Conservation (phyloP, 768 basidiomycete species). For the Stropharia rugosoannulata region DNA sequence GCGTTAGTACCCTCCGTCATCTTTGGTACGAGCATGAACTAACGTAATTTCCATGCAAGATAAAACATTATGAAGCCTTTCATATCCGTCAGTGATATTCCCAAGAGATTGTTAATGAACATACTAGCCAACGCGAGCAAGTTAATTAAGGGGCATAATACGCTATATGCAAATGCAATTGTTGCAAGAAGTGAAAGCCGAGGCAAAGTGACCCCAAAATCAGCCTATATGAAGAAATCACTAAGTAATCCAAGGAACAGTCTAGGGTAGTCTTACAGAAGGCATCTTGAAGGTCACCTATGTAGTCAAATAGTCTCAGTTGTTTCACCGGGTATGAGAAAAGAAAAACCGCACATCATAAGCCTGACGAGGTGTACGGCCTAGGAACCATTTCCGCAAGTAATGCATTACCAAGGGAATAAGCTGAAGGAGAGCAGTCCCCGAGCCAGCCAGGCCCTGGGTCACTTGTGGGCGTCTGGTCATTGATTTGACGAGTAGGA, state of each 20-base stretch:
- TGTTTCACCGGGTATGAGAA: conserved; percentile 6
- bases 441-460: conserved; percentile 53
- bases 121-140: conserved; percentile 57
- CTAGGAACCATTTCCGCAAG: conserved; percentile 62
- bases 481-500: neutral
- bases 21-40: conserved; percentile 10
- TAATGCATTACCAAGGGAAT: conserved; percentile 55
- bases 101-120: conserved; percentile 7
- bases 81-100: neutral
- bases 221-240: conserved; percentile 29
- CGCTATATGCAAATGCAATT: conserved; percentile 55
- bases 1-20: neutral
- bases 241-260: neutral
- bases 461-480: conserved; percentile 30
- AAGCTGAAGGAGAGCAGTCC: conserved; percentile 52
- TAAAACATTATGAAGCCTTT: conserved; percentile 55
- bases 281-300: conserved; percentile 56
- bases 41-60: conserved; percentile 58
- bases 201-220: conserved; percentile 50
- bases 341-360: conserved; percentile 28
- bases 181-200: conserved; percentile 52
- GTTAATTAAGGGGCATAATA: conserved; percentile 67
- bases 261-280: conserved; percentile 28
- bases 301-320: conserved; percentile 13
- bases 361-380: conserved; percentile 65